Evolutionary conservation across 352 stramenopile species (phyloP).

Genomic region (Pythium diclinum): DNA sequence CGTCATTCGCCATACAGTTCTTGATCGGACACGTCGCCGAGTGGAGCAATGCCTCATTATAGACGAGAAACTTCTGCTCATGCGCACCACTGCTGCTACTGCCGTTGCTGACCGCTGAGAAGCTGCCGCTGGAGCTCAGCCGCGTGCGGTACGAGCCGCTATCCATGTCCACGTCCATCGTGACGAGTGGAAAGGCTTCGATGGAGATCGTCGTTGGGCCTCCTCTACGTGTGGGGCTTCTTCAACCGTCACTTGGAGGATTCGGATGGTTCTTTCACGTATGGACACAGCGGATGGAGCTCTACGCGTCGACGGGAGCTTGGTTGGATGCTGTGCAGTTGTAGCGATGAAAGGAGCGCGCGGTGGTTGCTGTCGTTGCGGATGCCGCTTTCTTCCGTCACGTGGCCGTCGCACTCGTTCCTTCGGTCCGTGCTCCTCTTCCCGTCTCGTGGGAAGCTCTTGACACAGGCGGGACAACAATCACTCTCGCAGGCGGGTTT

Average conservation of each 20-base stretch:
- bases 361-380: not conserved
- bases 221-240: not conserved
- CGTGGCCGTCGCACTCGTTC: not conserved
- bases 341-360: not conserved
- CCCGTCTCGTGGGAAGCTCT: constrained; percentile 9
- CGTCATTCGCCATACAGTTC: constrained; percentile 57
- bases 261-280: not conserved
- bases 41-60: constrained; percentile 80
- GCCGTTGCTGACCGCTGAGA: constrained; percentile 5
- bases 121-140: constrained; percentile 16
- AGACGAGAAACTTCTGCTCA: constrained; percentile 84
- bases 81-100: constrained; percentile 27
- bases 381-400: not conserved
- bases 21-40: constrained; percentile 52
- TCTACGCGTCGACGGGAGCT: not conserved
- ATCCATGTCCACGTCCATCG: constrained; percentile 34
- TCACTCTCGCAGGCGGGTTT: constrained; percentile 18
- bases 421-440: constrained; percentile 10
- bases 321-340: not conserved
- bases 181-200: constrained; percentile 1
- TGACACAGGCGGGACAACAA: constrained; percentile 28
- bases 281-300: not conserved
- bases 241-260: not conserved
- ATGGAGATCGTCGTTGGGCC: not conserved
- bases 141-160: constrained; percentile 8